These are phyloP conservation scores for Ogataea methanolica DNA, from an alignment of 805 yeast genomes.

Conservation along the genomic window DNA sequence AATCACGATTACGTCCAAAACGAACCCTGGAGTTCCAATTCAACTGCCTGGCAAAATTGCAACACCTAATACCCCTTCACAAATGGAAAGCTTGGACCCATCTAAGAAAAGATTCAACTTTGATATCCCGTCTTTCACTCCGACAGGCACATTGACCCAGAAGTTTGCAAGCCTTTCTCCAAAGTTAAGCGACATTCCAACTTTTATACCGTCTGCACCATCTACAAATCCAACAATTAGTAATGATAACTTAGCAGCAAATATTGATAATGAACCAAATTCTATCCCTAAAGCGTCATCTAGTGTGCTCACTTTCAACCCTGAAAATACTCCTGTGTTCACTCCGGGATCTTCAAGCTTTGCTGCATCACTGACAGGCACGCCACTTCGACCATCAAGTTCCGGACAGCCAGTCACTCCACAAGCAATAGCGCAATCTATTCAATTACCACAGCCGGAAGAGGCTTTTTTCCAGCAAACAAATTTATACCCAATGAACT, in stretches of 20 bases:
- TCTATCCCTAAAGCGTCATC: constrained; percentile 8
- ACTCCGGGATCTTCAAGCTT: constrained; percentile 20
- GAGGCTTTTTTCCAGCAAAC: constrained; percentile 31
- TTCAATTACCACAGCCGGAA: constrained; percentile 10
- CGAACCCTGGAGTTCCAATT: constrained; percentile 4
- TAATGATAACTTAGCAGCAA: constrained; percentile 1
- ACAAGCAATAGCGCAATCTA: background rate
- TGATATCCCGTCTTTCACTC: constrained; percentile 52
- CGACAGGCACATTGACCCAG: constrained; percentile 29
- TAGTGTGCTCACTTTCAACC: constrained; percentile 15
- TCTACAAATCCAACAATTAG: constrained; percentile 4
- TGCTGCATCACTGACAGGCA: constrained; percentile 17
- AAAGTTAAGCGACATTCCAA: constrained; percentile 41
- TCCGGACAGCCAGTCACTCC: constrained; percentile 1
- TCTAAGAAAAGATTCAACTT: constrained; percentile 46
- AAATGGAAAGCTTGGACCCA: constrained; percentile 6
- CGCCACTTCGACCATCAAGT: constrained; percentile 23
- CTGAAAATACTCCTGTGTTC: constrained; percentile 28
- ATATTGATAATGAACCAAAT: background rate
- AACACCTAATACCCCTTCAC: background rate
- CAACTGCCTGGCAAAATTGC: background rate
- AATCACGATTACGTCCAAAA: background rate
- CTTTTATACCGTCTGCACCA: constrained; percentile 39
- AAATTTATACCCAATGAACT: constrained; percentile 55
- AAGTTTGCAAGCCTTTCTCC: constrained; percentile 48